Evolutionary conservation across 139 green algal species (phyloP).

Genomic region (Chlorella vulgaris): DNA sequence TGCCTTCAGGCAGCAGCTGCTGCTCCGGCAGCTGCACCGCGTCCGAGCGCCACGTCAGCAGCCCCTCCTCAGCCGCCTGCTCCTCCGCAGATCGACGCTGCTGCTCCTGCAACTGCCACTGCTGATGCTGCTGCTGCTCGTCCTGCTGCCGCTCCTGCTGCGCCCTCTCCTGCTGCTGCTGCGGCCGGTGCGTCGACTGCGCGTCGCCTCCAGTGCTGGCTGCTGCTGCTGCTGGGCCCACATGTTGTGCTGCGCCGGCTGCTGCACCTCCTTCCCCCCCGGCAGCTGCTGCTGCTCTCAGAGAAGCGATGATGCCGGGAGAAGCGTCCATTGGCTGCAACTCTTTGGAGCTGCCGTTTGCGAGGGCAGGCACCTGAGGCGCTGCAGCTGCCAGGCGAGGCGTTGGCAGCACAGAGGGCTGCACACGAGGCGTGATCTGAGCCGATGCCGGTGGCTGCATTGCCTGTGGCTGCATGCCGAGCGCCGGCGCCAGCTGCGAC

Average conservation of each 20-base stretch:
- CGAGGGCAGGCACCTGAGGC: neutral
- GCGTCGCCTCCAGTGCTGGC: neutral
- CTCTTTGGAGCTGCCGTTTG: neutral
- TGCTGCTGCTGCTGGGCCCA: neutral
- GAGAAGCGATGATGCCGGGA: neutral
- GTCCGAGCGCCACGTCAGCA: slow-evolving; percentile 18
- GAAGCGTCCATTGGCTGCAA: neutral
- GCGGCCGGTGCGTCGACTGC: neutral
- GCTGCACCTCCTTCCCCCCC: neutral
- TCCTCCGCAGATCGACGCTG: neutral
- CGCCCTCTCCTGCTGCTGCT: neutral
- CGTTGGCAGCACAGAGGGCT: slow-evolving; percentile 24
- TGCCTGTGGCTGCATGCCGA: neutral
- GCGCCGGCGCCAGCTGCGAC: slow-evolving; percentile 9
- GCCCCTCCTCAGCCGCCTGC: neutral
- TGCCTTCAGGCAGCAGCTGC: neutral
- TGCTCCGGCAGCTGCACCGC: slow-evolving; percentile 25
- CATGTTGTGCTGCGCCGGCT: neutral
- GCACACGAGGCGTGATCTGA: slow-evolving; percentile 19
- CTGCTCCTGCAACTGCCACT: neutral
- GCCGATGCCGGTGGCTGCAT: slow-evolving; percentile 10
- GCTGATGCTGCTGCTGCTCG: neutral
- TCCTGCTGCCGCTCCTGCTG: neutral
- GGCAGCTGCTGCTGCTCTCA: neutral
- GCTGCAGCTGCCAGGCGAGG: neutral